Evolutionary conservation across 2,329 filamentous ascomycete genomes (phyloP).

Genomic region (Graphilbum sp.): DNA sequence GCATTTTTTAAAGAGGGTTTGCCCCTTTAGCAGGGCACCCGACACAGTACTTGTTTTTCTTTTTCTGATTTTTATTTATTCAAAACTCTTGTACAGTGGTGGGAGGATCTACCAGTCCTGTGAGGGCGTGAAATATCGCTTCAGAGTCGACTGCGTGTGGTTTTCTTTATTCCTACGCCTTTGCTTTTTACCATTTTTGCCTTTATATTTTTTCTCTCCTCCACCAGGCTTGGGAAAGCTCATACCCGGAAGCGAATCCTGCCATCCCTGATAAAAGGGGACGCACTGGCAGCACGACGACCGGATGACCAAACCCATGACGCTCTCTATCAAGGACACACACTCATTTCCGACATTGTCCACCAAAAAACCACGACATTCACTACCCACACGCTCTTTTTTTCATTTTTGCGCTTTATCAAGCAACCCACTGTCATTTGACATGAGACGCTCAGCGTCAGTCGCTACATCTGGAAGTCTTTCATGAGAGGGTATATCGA

Average conservation of each 20-base stretch:
- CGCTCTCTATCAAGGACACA: not conserved
- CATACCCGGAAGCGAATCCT: not conserved
- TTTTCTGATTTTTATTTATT: constrained; percentile 2
- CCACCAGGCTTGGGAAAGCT: not conserved
- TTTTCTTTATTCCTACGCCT: constrained; percentile 9
- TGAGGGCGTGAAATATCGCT: constrained; percentile 7
- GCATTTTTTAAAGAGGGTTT: not conserved
- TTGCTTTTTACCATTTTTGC: constrained; percentile 12
- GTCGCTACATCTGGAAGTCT: not conserved
- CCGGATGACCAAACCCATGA: too few relatives aligned
- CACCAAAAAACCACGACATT: not conserved
- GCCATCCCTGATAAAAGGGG: constrained; percentile 7
- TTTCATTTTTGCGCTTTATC: not conserved
- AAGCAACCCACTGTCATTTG: too few relatives aligned
- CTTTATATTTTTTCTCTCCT: constrained; percentile 11
- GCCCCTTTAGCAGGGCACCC: too few relatives aligned
- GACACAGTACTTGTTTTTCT: too few relatives aligned
- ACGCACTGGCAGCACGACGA: not conserved
- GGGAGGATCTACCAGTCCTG: constrained; percentile 5
- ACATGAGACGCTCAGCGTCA: too few relatives aligned
- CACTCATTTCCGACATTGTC: too few relatives aligned
- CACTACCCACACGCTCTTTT: not conserved
- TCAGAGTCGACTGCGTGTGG: constrained; percentile 4
- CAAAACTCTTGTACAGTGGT: constrained; percentile 1
- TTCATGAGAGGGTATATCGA: not conserved